Base-by-base conservation (phyloP, 1,284 basidiomycete species). In the Violaceomyces palustris region DNA sequence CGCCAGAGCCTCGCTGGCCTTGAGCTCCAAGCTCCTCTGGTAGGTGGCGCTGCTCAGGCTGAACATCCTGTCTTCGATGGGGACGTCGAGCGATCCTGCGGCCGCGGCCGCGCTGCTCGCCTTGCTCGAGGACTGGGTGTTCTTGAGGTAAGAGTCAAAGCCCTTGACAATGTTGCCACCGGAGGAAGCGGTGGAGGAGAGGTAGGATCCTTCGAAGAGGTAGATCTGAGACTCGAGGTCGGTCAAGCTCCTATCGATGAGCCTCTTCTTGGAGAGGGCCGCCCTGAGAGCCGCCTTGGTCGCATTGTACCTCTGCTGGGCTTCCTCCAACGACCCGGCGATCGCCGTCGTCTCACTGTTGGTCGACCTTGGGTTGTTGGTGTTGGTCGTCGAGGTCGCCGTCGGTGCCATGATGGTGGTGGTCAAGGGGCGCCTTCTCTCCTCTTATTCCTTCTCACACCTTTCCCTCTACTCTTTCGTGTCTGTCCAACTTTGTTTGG, bases 161-260 rank as follows among this genome's bases (percentile, higher is more conserved):
- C 69, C 69, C 36, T 70, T 70, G 24, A 71, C 64, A n/a, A 72
- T 69, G 37, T 72, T 72, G 7, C 69, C 69, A n/a, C 69, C 69
- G 12, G 66, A 67, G 0, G 61, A 39, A 3, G 68, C 46, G 3
- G 69, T 72, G 22, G 50, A 53, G 39, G 58, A 46, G 18, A 72
- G 61, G 26, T 72, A 72, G 10, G 68, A 69, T 12, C 68, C 69
- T 38, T 72, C 69, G 25, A 67, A 72, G 12, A 71, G 59, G 45
- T 65, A 72, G 36, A 72, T 69, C 23, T 72, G 69, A 6, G 68
- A 67, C 35, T 72, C 69, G 34, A 72, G 54, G 38, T 72, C 69
- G 17, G 66, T 56, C 23, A 72, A 50, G 1, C 56, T 53, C 8
- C 58, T 58, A 39, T 72, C 69, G 24, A 65, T 64, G 17, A 50